Percentiles rank a stretch among this genome's conserved stretches.
These are phyloP conservation scores for Globisporangium uncinulatum DNA, from an alignment of 352 stramenopile genomes.

Conservation along the genomic window DNA sequence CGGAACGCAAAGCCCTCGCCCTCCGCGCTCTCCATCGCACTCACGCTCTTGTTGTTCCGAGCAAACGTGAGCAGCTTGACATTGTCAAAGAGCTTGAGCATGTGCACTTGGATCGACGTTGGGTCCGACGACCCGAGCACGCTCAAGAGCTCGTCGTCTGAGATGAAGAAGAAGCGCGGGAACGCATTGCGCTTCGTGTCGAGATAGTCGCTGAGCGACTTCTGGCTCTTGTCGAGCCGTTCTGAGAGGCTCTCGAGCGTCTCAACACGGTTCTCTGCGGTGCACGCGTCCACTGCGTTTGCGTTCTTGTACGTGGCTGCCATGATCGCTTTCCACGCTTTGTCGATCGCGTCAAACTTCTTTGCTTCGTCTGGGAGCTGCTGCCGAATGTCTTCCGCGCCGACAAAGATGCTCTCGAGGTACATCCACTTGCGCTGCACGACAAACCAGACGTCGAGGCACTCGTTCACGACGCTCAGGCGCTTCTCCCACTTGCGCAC, in stretches of 20 bases:
- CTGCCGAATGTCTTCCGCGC: conserved; percentile 91
- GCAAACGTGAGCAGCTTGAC: conserved; percentile 90
- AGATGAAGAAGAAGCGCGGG: conserved; percentile 94
- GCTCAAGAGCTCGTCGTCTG: conserved; percentile 89
- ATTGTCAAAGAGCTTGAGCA: conserved; percentile 96
- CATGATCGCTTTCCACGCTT: conserved; percentile 93
- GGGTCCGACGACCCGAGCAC: conserved; percentile 90
- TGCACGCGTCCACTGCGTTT: conserved; percentile 88
- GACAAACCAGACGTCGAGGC: conserved; percentile 90
- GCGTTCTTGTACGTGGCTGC: conserved; percentile 88
- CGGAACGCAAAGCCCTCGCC: conserved; percentile 87
- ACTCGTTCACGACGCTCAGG: conserved; percentile 89
- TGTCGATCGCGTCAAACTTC: conserved; percentile 92
- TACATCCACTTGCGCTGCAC: conserved; percentile 96
- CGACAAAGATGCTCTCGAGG: conserved; percentile 93
- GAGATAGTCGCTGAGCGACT: conserved; percentile 87
- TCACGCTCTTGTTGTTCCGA: conserved; percentile 85
- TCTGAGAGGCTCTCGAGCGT: conserved; percentile 85
- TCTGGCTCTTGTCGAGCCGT: conserved; percentile 88
- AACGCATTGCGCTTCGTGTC: conserved; percentile 91
- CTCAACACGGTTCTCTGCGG: conserved; percentile 84
- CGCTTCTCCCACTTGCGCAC: conserved; percentile 91
- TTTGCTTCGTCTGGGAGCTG: conserved; percentile 92
- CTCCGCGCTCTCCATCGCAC: conserved; percentile 90
- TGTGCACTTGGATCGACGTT: conserved; percentile 91